Evolutionary conservation across 2,329 filamentous ascomycete species (phyloP).

Genomic region (Paecilomyces formosus): DNA sequence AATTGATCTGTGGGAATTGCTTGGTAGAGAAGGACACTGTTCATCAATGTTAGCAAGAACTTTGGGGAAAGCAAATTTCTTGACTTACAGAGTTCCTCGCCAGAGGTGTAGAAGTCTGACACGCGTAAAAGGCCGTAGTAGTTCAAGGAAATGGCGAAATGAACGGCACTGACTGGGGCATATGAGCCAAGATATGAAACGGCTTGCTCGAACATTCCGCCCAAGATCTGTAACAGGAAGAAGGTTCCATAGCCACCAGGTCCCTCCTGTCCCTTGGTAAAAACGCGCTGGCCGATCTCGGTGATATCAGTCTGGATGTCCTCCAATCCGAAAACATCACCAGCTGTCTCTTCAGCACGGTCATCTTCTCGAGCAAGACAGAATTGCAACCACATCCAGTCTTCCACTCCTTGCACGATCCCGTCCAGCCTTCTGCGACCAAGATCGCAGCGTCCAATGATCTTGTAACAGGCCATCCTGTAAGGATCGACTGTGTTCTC

Average conservation of each 20-base stretch:
- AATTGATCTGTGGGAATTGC: slow-evolving; percentile 73
- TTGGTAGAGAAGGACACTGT: slow-evolving; percentile 48
- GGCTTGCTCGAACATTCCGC: slow-evolving; percentile 90
- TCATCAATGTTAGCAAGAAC: slow-evolving; percentile 11
- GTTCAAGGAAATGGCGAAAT: slow-evolving; percentile 82
- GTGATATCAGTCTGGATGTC: slow-evolving; percentile 71
- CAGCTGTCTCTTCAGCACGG: slow-evolving; percentile 54
- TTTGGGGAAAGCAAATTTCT: neutral
- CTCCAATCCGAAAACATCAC: slow-evolving; percentile 55
- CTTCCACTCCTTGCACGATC: slow-evolving; percentile 54
- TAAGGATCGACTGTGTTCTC: slow-evolving; percentile 89
- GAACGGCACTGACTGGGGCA: slow-evolving; percentile 86
- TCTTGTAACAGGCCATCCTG: slow-evolving; percentile 95
- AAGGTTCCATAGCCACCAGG: slow-evolving; percentile 77
- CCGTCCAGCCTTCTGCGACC: slow-evolving; percentile 49
- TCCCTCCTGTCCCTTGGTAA: slow-evolving; percentile 73
- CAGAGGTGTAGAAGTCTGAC: slow-evolving; percentile 67
- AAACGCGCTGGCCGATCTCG: slow-evolving; percentile 87
- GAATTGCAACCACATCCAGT: slow-evolving; percentile 63
- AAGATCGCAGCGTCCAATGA: slow-evolving; percentile 72
- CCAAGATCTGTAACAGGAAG: slow-evolving; percentile 85
- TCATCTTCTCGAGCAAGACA: slow-evolving; percentile 55
- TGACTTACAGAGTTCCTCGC: slow-evolving; percentile 57
- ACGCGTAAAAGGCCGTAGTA: slow-evolving; percentile 87
- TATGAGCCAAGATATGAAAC: slow-evolving; percentile 86